Evolutionary conservation across 2,329 filamentous ascomycete genomes (phyloP), one percentile per base, ranked within the genome.

Genomic region (Chaetomium sp.): DNA sequence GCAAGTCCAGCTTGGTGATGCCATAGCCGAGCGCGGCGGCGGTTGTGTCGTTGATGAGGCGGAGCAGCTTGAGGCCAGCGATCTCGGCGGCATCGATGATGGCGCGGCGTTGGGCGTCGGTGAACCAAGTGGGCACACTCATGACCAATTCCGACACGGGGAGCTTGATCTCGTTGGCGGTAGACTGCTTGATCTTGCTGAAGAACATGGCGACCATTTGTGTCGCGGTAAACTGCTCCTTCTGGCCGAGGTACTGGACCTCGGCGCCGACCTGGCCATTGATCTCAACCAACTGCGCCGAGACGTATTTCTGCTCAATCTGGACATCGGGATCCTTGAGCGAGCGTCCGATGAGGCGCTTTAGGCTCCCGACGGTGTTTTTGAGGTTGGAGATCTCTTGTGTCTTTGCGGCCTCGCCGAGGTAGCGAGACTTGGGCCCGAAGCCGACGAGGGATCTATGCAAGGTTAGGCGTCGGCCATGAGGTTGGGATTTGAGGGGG

Each of bases 331-430:
- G 93, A 76, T 99, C 95, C 78, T 85, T 89, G 80, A 94, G 85
- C 68, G 86, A 84, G 76, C 95, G 92, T 76, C 95, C 95, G 75
- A 90, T 90, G 73, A 99, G 89, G 75, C 95, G 92, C 83, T 97
- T 97, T 74, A 99, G 86, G 71, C 88, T 93, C 78, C 87, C 85
- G 81, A 99, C 91, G 72, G 95, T 99, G 86, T 99, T 99, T 85
- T 98, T 99, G 75, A 98, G 88, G 85, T 99, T 99, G 76, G 94
- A 97, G 77, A 97, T 96, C 82, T 99, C 95, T 82, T 97, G 94
- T 72, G 94, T 98, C 87, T 98, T 98, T 72, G 95, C 95, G 64
- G 91, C 81, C 83, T 99, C 95, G 71, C 95, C 95, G 70, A 99
- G 86, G 78, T 96, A 96, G 83, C 95, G 91, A 79, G 87, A 89